These are phyloP conservation scores for Gossypium davidsonii DNA, from an alignment of 441 rosid genomes.

Conservation along the genomic window DNA sequence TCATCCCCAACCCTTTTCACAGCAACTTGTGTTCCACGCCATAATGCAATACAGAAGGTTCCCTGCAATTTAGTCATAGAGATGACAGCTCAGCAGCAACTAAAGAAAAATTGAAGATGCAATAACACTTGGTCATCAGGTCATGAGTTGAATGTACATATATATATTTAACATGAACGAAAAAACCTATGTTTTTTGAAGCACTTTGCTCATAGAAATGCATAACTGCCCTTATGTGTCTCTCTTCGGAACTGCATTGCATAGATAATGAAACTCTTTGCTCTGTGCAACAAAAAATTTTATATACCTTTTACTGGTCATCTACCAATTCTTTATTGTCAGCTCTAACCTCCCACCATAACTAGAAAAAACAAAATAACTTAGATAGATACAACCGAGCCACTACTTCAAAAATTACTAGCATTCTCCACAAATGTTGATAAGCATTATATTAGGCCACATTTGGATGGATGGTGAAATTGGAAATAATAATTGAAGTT, in stretches of 20 bases:
- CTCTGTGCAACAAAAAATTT: background rate
- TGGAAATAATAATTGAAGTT: background rate
- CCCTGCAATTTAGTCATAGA: constrained; percentile 44
- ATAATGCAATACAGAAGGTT: constrained; percentile 65
- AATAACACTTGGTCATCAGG: background rate
- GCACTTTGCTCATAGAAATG: background rate
- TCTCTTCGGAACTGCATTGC: background rate
- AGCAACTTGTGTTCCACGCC: constrained; percentile 97
- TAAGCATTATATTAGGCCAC: background rate
- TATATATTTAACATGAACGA: background rate
- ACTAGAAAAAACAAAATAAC: background rate
- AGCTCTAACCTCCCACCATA: background rate
- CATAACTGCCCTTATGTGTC: constrained; percentile 1
- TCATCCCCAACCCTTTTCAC: constrained; percentile 75
- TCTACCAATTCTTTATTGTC: background rate
- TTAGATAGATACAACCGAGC: background rate
- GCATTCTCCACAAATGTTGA: background rate
- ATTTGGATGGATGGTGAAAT: background rate
- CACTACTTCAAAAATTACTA: background rate
- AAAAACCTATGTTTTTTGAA: background rate
- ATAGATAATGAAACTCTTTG: background rate
- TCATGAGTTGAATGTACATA: background rate
- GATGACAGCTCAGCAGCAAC: constrained; percentile 8
- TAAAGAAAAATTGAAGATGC: background rate
- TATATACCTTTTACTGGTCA: background rate